Conservation (phyloP, 257 asterid genomes). For the Salvia rosmarinus region DNA sequence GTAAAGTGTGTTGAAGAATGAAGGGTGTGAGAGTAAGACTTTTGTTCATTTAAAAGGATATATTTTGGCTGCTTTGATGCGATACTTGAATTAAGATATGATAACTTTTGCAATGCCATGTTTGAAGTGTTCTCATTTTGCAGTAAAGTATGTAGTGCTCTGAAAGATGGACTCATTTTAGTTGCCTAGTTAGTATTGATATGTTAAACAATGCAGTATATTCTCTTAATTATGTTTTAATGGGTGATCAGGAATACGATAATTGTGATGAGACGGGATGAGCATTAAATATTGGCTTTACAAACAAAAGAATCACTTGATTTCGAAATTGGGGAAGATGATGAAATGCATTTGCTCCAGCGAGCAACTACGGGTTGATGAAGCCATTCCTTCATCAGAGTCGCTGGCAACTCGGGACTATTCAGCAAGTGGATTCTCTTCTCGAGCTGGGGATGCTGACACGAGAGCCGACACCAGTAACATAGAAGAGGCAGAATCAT, state of each 20-base stretch:
- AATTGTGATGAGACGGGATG: constrained; percentile 71
- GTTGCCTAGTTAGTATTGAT: no score
- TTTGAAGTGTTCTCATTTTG: not conserved
- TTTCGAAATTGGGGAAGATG: constrained; percentile 65
- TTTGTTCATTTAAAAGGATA: constrained; percentile 15
- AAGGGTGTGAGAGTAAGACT: not conserved
- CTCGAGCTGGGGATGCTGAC: constrained; percentile 77
- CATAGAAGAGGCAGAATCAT: constrained; percentile 93
- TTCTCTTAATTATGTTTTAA: not conserved
- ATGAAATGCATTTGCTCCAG: constrained; percentile 98
- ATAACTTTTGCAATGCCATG: no score
- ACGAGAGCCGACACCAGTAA: constrained; percentile 65
- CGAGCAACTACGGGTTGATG: constrained; percentile 70
- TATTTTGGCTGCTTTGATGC: constrained; percentile 12
- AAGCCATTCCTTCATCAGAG: constrained; percentile 76
- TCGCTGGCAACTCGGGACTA: constrained; percentile 93
- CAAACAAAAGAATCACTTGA: constrained; percentile 52
- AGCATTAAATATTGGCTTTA: constrained; percentile 73
- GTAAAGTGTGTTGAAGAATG: constrained; percentile 16
- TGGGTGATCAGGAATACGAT: constrained; percentile 39
- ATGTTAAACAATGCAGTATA: not conserved
- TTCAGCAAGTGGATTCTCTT: constrained; percentile 86
- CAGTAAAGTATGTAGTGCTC: not conserved
- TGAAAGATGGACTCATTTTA: no score
- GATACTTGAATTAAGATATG: constrained; percentile 16